Base-by-base conservation (phyloP, 345 rosid genomes). In the Eutrema yunnanense region DNA sequence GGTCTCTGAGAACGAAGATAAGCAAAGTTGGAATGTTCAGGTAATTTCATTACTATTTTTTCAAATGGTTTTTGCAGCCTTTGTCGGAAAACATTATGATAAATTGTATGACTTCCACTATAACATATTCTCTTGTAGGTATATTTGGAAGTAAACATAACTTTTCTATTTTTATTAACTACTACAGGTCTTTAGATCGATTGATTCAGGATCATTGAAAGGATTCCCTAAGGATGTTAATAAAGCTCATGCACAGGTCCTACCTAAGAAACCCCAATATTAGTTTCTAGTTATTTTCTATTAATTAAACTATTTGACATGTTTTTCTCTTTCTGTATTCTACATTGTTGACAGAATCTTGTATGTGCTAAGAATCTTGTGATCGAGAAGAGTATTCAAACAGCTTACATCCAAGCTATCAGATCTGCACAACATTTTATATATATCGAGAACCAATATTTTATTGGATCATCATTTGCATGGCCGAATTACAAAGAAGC, bases 371-470 rank as follows among this genome's bases (percentile, higher is more conserved):
- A 92, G 69, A 84, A 86, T 79, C 76, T 88, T 82, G 96, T 87
- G 71, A 83, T 90, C 56, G 98, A 92, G 72, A 84, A 81, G 82
- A 92, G 98, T 85, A 87, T 92, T 74, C 96, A 92, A 73, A 88
- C 86, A 63, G 96, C 98, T 56, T 92, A 92, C 66, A 84, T 92
- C 73, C 92, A 90, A 52, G 92, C 93, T 74, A 92, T 92, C 74
- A 79, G 98, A 86, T 87, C 86, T 13, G 96, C 96, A 10, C 95
- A 88, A 47, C 90, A 86, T 75, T 92, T 86, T 69, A 84, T 92
- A 63, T 89, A 89, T 52, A 92, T 92, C 29, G 97, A 92, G 83
- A 92, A 92, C 71, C 98, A 92, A 48, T 90, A 92, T 78, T 92
- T 92, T 78, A 67, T 92, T 9, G 98, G 98, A 69, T 90, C 96